phyloP scores from a whole-genome alignment of 2,329 filamentous ascomycete species.

The Leptographium galeiforme region DNA sequence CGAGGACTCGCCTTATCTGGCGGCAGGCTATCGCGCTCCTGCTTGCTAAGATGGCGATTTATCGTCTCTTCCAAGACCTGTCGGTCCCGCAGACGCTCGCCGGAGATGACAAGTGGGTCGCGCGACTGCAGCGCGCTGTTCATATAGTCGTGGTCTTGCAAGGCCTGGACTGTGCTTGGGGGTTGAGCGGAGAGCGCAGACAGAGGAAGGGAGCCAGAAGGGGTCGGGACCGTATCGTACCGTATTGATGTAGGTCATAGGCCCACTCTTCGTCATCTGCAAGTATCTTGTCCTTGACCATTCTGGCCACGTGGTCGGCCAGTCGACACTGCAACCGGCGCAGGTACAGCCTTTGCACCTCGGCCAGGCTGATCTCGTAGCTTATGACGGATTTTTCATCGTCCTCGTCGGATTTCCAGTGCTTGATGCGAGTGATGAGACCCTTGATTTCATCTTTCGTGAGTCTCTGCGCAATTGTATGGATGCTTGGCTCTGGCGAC shows the following conservation, averaged over 20 bases:
- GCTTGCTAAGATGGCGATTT: no score
- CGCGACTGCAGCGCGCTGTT: not conserved
- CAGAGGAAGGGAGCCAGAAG: not conserved
- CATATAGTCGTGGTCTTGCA: not conserved
- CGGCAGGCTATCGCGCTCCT: not conserved
- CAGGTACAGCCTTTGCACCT: not conserved
- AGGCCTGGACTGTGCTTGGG: not conserved
- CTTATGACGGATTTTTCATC: not conserved
- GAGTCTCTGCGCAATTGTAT: no score
- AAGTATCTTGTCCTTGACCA: not conserved
- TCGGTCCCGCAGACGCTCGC: not conserved
- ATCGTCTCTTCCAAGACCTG: no score
- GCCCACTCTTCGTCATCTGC: not conserved
- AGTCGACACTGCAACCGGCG: not conserved
- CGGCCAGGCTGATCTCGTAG: not conserved
- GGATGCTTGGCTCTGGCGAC: no score
- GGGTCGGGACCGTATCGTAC: not conserved
- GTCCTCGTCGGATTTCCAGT: no score
- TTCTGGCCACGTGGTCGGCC: not conserved
- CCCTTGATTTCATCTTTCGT: no score
- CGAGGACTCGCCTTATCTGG: not conserved
- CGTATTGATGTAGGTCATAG: not conserved
- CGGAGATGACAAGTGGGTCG: not conserved
- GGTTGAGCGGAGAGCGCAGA: not conserved
- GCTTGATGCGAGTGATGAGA: no score